Evolutionary conservation across 225 moss, liverwort and hornwort genomes (phyloP).

Genomic region (Thuidium tamariscinum): DNA sequence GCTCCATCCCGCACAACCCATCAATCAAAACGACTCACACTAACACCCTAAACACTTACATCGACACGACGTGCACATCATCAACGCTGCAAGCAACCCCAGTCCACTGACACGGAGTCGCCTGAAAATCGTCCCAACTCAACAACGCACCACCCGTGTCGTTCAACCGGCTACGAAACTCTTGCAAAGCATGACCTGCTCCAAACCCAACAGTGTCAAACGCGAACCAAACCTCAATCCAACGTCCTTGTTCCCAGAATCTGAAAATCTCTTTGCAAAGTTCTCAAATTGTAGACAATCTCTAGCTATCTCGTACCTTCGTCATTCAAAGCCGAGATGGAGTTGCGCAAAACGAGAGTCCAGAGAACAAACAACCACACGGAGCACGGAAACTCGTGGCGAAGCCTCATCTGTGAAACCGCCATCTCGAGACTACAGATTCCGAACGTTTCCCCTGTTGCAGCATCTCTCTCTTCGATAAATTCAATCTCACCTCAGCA

Average conservation of each 20-base stretch:
- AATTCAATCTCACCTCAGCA: background rate
- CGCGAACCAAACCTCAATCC: background rate
- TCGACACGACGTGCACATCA: constrained; percentile 9
- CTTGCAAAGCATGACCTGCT: constrained; percentile 15
- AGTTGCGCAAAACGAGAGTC: background rate
- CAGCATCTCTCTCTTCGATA: constrained; percentile 1
- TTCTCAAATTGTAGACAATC: background rate
- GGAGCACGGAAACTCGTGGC: background rate
- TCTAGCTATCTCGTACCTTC: background rate
- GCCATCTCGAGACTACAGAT: background rate
- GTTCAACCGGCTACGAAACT: constrained; percentile 19
- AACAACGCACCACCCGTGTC: background rate
- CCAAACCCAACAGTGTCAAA: background rate
- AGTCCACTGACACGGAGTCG: constrained; percentile 30
- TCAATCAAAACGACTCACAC: background rate
- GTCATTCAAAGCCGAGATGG: constrained; percentile 18
- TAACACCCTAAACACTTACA: constrained; percentile 2
- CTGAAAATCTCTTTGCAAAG: background rate
- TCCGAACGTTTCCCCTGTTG: background rate
- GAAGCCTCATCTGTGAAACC: background rate
- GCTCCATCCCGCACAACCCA: background rate
- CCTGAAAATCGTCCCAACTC: constrained; percentile 6
- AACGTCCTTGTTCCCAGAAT: background rate
- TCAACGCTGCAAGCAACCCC: constrained; percentile 10
- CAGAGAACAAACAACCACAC: constrained; percentile 4